Evolutionary conservation across 2,329 filamentous ascomycete species (phyloP).

Genomic region (Lasiodiplodia sp.): DNA sequence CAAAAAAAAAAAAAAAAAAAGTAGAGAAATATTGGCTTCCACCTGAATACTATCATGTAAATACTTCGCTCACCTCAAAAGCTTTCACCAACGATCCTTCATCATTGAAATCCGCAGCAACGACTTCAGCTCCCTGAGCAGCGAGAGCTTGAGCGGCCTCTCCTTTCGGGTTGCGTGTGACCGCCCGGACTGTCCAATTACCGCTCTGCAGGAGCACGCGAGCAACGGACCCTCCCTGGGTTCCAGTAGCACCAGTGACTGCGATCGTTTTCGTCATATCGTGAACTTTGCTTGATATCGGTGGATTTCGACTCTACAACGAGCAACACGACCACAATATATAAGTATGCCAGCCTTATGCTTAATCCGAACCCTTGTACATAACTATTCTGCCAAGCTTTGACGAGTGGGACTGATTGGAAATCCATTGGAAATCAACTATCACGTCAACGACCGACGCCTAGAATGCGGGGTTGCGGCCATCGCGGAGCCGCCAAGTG

Average conservation of each 20-base stretch:
- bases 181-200: conserved; percentile 36
- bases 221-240: conserved; percentile 37
- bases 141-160: conserved; percentile 35
- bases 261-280: conserved; percentile 35
- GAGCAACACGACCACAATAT: not conserved
- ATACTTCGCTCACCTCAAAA: conserved; percentile 28
- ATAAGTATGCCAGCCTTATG: not conserved
- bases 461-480: not conserved
- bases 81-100: conserved; percentile 31
- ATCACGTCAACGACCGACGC: not conserved
- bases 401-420: not conserved
- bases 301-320: not conserved
- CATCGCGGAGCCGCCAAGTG: not conserved
- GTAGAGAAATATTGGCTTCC: not conserved
- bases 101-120: conserved; percentile 33
- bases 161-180: conserved; percentile 37
- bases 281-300: not conserved
- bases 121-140: conserved; percentile 33
- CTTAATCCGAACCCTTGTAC: not conserved
- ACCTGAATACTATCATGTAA: not conserved
- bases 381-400: not conserved
- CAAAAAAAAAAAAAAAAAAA: not conserved
- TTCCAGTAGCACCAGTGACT: conserved; percentile 42
- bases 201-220: conserved; percentile 34
- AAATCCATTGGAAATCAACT: not conserved